A percentile compares a stretch with the other conserved stretches of the same genome.
phyloP scores from a whole-genome alignment of 169 alveolate species.

The Babesia ovata region DNA sequence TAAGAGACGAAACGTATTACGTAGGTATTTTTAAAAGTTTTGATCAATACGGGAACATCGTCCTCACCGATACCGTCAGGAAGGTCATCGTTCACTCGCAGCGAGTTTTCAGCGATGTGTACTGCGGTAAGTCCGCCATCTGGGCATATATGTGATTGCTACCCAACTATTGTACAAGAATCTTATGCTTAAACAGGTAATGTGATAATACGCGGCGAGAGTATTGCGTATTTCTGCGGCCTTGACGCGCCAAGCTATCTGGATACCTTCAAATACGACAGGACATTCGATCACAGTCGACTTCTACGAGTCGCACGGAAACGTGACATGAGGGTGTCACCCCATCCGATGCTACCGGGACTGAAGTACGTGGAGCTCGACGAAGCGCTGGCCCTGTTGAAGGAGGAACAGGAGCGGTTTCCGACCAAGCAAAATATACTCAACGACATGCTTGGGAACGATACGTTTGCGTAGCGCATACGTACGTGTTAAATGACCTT shows the following conservation, averaged over 20 bases:
- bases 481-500: background rate
- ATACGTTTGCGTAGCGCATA: slow-evolving; percentile 15
- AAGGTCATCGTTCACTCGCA: slow-evolving; percentile 66
- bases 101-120: slow-evolving; percentile 74
- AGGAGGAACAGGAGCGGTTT: slow-evolving; percentile 42
- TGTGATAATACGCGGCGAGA: slow-evolving; percentile 77
- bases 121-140: slow-evolving; percentile 64
- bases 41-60: slow-evolving; percentile 79
- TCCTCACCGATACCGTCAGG: slow-evolving; percentile 75
- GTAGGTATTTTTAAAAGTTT: slow-evolving; percentile 77
- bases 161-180: background rate
- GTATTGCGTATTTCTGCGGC: slow-evolving; percentile 78
- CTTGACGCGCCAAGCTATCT: slow-evolving; percentile 72
- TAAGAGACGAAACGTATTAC: slow-evolving; percentile 73
- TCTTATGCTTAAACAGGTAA: slow-evolving; percentile 56
- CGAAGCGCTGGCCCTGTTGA: slow-evolving; percentile 49
- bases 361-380: slow-evolving; percentile 45
- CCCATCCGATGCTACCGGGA: background rate
- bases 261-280: slow-evolving; percentile 68
- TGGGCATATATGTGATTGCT: background rate
- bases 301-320: slow-evolving; percentile 23
- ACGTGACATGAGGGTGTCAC: background rate
- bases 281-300: slow-evolving; percentile 19
- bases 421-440: slow-evolving; percentile 12
- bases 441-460: slow-evolving; percentile 59